Conservation (phyloP, 1,284 basidiomycete genomes). For the Athelia psychrophila region DNA sequence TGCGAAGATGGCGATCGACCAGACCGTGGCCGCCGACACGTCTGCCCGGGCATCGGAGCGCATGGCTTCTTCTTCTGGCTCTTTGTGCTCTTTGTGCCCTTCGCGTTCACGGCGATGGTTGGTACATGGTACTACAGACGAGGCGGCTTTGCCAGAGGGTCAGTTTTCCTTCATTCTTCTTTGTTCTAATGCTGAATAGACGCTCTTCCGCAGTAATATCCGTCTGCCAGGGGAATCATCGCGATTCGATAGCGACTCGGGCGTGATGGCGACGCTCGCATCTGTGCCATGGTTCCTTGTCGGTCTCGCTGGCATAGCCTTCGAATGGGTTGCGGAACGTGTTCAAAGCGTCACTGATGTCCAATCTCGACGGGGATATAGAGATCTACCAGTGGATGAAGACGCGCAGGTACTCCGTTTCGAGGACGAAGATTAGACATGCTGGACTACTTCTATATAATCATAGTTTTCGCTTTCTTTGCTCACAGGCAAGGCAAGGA, state of each 20-base stretch:
- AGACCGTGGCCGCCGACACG: conserved; percentile 70
- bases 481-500: too few species aligned
- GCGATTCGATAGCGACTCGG: conserved; percentile 43
- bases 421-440: conserved; percentile 69
- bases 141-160: conserved; percentile 72
- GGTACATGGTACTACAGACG: conserved; percentile 79
- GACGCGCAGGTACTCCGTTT: conserved; percentile 83
- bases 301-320: conserved; percentile 74
- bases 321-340: conserved; percentile 54
- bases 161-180: conserved; percentile 24
- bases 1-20: conserved; percentile 76
- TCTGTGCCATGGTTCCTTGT: conserved; percentile 87
- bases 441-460: background rate
- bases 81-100: conserved; percentile 71
- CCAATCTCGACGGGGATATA: conserved; percentile 65
- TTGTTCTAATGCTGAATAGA: conserved; percentile 7
- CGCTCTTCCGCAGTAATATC: conserved; percentile 57
- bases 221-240: conserved; percentile 63
- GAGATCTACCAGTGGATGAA: conserved; percentile 82
- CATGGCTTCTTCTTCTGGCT: conserved; percentile 83
- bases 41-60: conserved; percentile 75
- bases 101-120: conserved; percentile 68
- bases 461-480: background rate
- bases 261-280: conserved; percentile 67
- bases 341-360: conserved; percentile 42